Evolutionary conservation across 2,329 filamentous ascomycete genomes (phyloP), one percentile per base, ranked within the genome.

Genomic region (Aspergillus flavus): DNA sequence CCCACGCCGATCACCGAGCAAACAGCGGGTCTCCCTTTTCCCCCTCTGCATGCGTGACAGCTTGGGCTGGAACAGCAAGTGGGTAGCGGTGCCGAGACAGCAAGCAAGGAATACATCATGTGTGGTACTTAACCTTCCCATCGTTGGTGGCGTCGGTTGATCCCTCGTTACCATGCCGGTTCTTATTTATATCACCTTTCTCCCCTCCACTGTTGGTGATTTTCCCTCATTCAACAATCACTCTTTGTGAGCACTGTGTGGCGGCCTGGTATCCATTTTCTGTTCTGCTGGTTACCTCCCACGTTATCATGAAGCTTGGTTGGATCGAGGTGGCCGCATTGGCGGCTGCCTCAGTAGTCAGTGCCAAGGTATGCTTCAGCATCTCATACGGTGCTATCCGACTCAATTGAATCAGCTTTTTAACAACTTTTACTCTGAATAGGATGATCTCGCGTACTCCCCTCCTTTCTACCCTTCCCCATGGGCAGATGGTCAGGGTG

Each of bases 401-500:
- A 23, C 26, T 43, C 45, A 43, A 50, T 55, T 56, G 7, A 28
- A 32, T 23, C 12, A 1, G 11, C 5, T 10, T 46, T 28, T 34
- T 50, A 52, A 36, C 32, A 39, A 3, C 26, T 23, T 36, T 41
- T 3, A 12, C 9, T 45, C 28, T 21, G 12, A 36, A 53, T 45
- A 64, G 60, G 57, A 76, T 72, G 69, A 73, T 9, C 59, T 79
- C 9, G 76, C 76, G 12, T 75, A 72, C 56, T 88, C 86, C 28
- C 86, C 86, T 52, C 91, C 92, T 2, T 86, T 85, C 73, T 97
- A 97, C 73, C 93, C 93, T 1, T 94, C 92, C 32, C 93, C 93
- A 81, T 96, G 93, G 92, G 90, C 90, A 80, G 86, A 91, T 66
- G 90, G 91, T 21, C 76, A 86, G 6, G 91, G 91, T 12, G 81